Evolutionary conservation across 345 rosid genomes (phyloP), one percentile per base, ranked within the genome.

Genomic region (Capsella bursapastoris): DNA sequence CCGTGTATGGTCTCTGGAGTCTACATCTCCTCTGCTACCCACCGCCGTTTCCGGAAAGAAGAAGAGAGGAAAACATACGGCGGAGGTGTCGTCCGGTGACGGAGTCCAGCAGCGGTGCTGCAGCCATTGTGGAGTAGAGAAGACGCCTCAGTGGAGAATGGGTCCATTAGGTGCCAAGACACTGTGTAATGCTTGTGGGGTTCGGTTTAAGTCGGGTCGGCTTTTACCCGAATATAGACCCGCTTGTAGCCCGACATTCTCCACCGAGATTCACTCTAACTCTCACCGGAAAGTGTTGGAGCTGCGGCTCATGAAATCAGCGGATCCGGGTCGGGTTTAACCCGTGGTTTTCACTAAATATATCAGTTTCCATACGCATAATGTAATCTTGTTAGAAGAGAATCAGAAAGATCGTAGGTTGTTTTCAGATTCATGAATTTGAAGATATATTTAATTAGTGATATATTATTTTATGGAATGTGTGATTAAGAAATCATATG

Each of bases 91-190:
- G 35, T 29, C 27, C 50, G 71, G 78, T 22, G 50, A 59, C 10
- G 44, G 4, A 6, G 68, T 47, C 7, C 37, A 75, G 59, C 60
- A 62, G 71, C 82, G 95, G 67, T 82, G 95, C 58, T 93, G 98
- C 81, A 86, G 90, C 72, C 98, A 93, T 77, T 93, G 97, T 64
- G 95, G 96, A n/a, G 96, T 91, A 8, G 88, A 84, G 40, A 91
- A 88, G 82, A 93, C 96, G 10, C 97, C 97, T 52, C 98, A 93
- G 64, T 93, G 98, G 98, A 76, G 98, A 70, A 79, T 93, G 72
- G 98, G 98, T 41, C 98, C 98, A 15, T 72, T 81, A 27, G 98
- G 98, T 32, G 84, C 90, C 35, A 94, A 94, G 82, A 91, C 96
- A 15, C 76, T 94, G 14, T 94, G 98, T 70, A 94, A 94, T 76